Conservation (phyloP, 768 basidiomycete genomes). For the Kwoniella sp. region DNA sequence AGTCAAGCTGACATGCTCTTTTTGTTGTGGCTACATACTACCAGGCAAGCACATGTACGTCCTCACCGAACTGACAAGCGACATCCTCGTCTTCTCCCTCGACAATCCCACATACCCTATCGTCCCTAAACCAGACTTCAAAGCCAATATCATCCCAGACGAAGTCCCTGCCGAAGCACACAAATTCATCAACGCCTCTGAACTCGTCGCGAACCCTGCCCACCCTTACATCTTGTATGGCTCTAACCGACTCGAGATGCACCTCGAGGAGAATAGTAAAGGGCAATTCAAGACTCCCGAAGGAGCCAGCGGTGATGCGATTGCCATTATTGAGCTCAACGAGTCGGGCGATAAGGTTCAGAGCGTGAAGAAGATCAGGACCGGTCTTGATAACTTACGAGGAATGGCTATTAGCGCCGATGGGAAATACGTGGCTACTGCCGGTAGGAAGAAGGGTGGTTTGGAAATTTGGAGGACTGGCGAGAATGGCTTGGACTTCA, state of each 20-base stretch:
- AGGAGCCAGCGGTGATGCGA: slow-evolving; percentile 41
- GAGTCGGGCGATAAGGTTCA: slow-evolving; percentile 42
- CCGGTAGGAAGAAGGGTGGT: slow-evolving; percentile 50
- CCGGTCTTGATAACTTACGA: slow-evolving; percentile 46
- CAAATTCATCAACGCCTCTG: slow-evolving; percentile 44
- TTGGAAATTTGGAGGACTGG: slow-evolving; percentile 49
- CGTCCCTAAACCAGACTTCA: slow-evolving; percentile 39
- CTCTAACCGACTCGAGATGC: slow-evolving; percentile 50
- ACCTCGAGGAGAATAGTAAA: slow-evolving; percentile 37
- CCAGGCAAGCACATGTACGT: slow-evolving; percentile 53
- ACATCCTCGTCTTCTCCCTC: slow-evolving; percentile 44
- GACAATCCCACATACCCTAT: slow-evolving; percentile 26
- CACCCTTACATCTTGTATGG: slow-evolving; percentile 46
- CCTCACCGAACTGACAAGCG: slow-evolving; percentile 48
- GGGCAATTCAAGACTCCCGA: slow-evolving; percentile 16
- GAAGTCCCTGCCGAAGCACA: slow-evolving; percentile 37
- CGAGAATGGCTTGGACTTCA: slow-evolving; percentile 45
- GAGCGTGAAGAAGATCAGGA: slow-evolving; percentile 39
- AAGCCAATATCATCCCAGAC: slow-evolving; percentile 42
- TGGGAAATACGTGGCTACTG: slow-evolving; percentile 50
- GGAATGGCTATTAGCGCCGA: slow-evolving; percentile 50
- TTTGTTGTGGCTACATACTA: too few relatives aligned
- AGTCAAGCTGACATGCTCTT: slow-evolving; percentile 63
- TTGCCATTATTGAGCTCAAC: slow-evolving; percentile 46
- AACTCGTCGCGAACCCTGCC: slow-evolving; percentile 42